A percentile compares a stretch with the other conserved stretches of the same genome.
Conservation (phyloP, 2,329 filamentous ascomycete species). For the Fusarium transvaalense region DNA sequence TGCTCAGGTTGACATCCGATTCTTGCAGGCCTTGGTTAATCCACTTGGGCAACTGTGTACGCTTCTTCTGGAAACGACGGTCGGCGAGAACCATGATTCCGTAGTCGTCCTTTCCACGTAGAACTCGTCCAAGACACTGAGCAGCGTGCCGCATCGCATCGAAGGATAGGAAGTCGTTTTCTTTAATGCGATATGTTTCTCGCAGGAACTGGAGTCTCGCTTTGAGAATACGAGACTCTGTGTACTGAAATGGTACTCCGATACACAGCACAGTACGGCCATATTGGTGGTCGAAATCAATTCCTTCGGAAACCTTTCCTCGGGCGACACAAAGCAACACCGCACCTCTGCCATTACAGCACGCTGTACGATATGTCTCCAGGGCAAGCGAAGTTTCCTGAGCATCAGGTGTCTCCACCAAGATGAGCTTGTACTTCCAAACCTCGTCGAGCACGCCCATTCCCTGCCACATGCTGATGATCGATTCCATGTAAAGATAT, state of each 20-base stretch:
- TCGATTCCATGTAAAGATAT: conserved; percentile 99
- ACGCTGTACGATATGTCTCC: conserved; percentile 97
- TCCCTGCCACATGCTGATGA: conserved; percentile 99
- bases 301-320: conserved; percentile 97
- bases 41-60: conserved; percentile 93
- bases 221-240: conserved; percentile 96
- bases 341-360: conserved; percentile 95
- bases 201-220: conserved; percentile 95
- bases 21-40: conserved; percentile 90
- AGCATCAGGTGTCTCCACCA: conserved; percentile 96
- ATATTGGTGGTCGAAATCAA: conserved; percentile 99
- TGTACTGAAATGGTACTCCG: conserved; percentile 98
- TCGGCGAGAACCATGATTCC: conserved; percentile 99
- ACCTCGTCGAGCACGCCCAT: conserved; percentile 98
- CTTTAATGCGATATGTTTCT: conserved; percentile 95
- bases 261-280: conserved; percentile 96
- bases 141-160: conserved; percentile 99
- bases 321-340: conserved; percentile 94
- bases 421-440: conserved; percentile 98
- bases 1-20: conserved; percentile 88
- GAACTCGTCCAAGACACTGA: conserved; percentile 92
- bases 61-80: conserved; percentile 91
- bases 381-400: conserved; percentile 96
- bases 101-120: conserved; percentile 98
- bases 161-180: conserved; percentile 98